These are phyloP conservation scores for Leucoagaricus sp. DNA, from an alignment of 1,284 basidiomycete species.

Conservation along the genomic window DNA sequence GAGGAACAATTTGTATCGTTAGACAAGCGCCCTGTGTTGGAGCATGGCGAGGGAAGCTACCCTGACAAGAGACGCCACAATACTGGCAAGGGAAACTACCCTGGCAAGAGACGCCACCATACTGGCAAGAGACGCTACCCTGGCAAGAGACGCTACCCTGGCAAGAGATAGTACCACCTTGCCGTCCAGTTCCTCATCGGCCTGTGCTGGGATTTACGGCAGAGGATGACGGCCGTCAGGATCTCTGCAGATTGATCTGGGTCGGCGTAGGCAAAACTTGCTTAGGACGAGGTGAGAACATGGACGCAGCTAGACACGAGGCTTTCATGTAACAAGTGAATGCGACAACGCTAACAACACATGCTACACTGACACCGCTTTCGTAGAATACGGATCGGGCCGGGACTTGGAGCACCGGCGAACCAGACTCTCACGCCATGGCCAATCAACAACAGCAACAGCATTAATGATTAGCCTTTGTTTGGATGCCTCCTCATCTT, in stretches of 20 bases:
- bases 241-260: slow-evolving; percentile 15
- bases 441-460: slow-evolving; percentile 19
- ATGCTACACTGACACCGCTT: slow-evolving; percentile 32
- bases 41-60: too few relatives aligned
- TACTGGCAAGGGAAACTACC: too few relatives aligned
- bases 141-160: too few relatives aligned
- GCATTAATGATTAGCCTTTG: slow-evolving; percentile 20
- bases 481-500: slow-evolving; percentile 15
- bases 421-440: slow-evolving; percentile 14
- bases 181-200: slow-evolving; percentile 7
- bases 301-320: slow-evolving; percentile 38
- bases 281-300: slow-evolving; percentile 9
- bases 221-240: slow-evolving; percentile 7
- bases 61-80: too few relatives aligned
- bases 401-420: slow-evolving; percentile 10
- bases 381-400: slow-evolving; percentile 9
- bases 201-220: slow-evolving; percentile 14
- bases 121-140: too few relatives aligned
- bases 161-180: too few relatives aligned
- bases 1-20: too few relatives aligned
- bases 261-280: slow-evolving; percentile 8
- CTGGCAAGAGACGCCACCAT: too few relatives aligned
- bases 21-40: too few relatives aligned
- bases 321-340: slow-evolving; percentile 39
- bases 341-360: slow-evolving; percentile 41